These are phyloP conservation scores for Colletotrichum liaoningense DNA, from an alignment of 2,329 filamentous ascomycete genomes.

Conservation along the genomic window DNA sequence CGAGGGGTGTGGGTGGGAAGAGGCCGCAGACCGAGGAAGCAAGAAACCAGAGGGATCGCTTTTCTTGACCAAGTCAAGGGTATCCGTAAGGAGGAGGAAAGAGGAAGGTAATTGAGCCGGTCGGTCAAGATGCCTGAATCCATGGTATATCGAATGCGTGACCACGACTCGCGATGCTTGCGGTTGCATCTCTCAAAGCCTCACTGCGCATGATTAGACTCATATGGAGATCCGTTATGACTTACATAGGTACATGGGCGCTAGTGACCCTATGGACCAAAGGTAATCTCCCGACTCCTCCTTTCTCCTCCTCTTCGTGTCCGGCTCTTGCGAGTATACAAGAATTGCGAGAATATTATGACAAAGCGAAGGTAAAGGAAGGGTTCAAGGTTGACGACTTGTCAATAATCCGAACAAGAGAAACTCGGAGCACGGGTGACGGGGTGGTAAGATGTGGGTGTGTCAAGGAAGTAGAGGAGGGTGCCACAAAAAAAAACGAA, in stretches of 20 bases:
- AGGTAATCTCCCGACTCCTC: slow-evolving; percentile 31
- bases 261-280: slow-evolving; percentile 31
- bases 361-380: slow-evolving; percentile 8
- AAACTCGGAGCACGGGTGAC: background rate
- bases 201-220: slow-evolving; percentile 33
- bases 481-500: background rate
- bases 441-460: background rate
- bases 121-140: slow-evolving; percentile 12
- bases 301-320: slow-evolving; percentile 8
- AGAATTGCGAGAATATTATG: background rate
- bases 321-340: slow-evolving; percentile 7
- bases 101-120: slow-evolving; percentile 26
- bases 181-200: slow-evolving; percentile 31
- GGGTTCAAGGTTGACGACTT: slow-evolving; percentile 25
- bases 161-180: slow-evolving; percentile 33
- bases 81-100: slow-evolving; percentile 21
- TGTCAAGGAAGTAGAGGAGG: background rate
- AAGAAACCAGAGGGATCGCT: background rate
- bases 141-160: slow-evolving; percentile 20
- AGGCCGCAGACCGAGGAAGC: background rate
- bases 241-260: slow-evolving; percentile 31
- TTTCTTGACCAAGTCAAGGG: background rate
- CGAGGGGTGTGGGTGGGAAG: slow-evolving; percentile 9
- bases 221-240: slow-evolving; percentile 34
- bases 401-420: background rate